A percentile compares a stretch with the other conserved stretches of the same genome.
Evolutionary conservation across 768 basidiomycete species (phyloP).

Genomic region (Coprinopsis cinerea): DNA sequence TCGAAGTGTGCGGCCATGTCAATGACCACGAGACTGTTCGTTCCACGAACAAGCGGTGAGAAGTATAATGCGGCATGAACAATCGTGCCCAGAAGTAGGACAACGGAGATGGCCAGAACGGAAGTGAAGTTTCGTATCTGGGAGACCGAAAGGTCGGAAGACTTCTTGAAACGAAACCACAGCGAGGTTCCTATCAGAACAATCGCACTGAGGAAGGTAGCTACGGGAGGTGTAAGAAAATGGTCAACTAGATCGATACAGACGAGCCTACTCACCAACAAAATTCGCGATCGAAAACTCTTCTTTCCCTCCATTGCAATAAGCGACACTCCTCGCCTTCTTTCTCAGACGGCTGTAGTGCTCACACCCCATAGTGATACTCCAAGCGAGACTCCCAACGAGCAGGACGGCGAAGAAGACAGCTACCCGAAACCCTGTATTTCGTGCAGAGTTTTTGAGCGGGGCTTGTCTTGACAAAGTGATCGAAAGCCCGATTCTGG

Average conservation of each 20-base stretch:
- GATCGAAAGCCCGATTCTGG: background rate
- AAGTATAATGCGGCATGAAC: background rate
- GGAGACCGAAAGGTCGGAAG: background rate
- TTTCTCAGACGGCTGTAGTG: background rate
- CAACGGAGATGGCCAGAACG: background rate
- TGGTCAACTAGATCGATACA: too few species aligned
- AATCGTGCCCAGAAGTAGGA: background rate
- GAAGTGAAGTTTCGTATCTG: background rate
- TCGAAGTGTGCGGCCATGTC: background rate
- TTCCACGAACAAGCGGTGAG: background rate
- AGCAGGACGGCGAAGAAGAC: background rate
- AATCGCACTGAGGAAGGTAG: background rate
- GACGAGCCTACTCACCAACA: background rate
- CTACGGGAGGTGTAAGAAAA: too few species aligned
- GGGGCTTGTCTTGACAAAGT: background rate
- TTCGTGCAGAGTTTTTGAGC: background rate
- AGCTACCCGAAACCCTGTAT: background rate
- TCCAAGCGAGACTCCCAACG: background rate
- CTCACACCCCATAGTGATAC: background rate
- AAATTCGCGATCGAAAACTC: background rate
- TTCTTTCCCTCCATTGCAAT: background rate
- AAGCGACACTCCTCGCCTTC: background rate
- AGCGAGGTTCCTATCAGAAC: background rate
- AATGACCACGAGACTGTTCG: background rate
- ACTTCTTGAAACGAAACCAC: background rate